Evolutionary conservation across 2,329 filamentous ascomycete genomes (phyloP).

Genomic region (Aspergillus sp.): DNA sequence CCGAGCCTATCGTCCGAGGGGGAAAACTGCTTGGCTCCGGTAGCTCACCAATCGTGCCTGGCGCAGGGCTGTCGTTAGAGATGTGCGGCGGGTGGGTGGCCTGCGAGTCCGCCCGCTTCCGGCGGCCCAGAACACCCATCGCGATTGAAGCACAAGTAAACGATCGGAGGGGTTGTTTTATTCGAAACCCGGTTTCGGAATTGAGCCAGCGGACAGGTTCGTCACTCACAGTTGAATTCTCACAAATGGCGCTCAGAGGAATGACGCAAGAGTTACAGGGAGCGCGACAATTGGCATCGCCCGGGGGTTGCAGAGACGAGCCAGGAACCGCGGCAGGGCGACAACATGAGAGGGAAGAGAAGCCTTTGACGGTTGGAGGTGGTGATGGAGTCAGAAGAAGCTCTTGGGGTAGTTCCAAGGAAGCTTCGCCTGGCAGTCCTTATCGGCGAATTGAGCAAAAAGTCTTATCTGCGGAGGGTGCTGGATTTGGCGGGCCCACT

Average conservation of each 20-base stretch:
- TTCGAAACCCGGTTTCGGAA: not conserved
- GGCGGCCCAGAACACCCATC: slow-evolving; percentile 32
- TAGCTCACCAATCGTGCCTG: slow-evolving; percentile 21
- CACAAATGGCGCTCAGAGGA: not conserved
- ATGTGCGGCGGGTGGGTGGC: slow-evolving; percentile 24
- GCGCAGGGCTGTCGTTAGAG: slow-evolving; percentile 22
- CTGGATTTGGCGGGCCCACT: slow-evolving; percentile 9
- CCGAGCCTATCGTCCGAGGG: slow-evolving; percentile 25
- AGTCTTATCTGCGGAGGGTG: slow-evolving; percentile 9
- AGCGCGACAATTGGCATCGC: slow-evolving; percentile 16
- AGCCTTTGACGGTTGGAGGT: not conserved
- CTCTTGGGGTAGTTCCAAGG: not conserved
- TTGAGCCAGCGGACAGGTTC: not conserved
- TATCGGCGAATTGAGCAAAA: slow-evolving; percentile 11
- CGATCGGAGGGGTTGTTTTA: not conserved
- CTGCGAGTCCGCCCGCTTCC: slow-evolving; percentile 30
- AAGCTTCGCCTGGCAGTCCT: slow-evolving; percentile 4
- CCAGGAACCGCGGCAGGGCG: not conserved
- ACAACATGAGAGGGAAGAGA: slow-evolving; percentile 1
- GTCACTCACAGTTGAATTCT: not conserved
- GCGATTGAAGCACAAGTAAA: slow-evolving; percentile 5
- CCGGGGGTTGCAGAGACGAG: not conserved
- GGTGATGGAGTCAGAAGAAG: not conserved
- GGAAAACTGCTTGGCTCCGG: slow-evolving; percentile 29
- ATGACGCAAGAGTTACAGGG: slow-evolving; percentile 22